These are phyloP conservation scores for Cudoniella acicularis DNA, from an alignment of 495 filamentous ascomycete genomes.

Conservation along the genomic window DNA sequence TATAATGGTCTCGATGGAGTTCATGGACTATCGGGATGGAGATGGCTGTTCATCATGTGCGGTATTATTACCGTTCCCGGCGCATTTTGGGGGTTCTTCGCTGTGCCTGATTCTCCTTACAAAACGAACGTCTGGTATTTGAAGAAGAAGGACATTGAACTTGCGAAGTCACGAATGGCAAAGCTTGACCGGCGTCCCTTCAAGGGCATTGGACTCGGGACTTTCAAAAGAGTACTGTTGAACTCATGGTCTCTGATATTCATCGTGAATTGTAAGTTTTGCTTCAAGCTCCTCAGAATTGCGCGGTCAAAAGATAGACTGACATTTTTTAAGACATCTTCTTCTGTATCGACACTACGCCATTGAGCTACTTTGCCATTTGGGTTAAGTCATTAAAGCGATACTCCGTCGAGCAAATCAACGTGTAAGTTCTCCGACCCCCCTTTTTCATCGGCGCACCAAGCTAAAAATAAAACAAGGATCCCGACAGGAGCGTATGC, in stretches of 20 bases:
- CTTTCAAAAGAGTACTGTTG: not conserved
- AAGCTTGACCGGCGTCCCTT: not conserved
- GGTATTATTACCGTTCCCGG: constrained; percentile 47
- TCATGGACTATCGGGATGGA: constrained; percentile 46
- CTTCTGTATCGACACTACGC: too few relatives aligned
- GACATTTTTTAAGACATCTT: too few relatives aligned
- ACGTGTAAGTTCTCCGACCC: too few relatives aligned
- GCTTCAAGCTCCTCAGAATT: not conserved
- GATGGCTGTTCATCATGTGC: constrained; percentile 40
- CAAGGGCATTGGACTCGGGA: not conserved
- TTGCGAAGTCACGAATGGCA: not conserved
- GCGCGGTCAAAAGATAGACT: not conserved
- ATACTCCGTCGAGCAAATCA: too few relatives aligned
- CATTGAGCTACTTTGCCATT: too few relatives aligned
- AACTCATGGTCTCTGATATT: too few relatives aligned
- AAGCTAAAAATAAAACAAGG: too few relatives aligned
- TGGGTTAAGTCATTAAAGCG: too few relatives aligned
- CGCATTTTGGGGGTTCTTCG: constrained; percentile 37
- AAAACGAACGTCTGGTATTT: constrained; percentile 23
- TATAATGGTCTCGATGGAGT: constrained; percentile 40
- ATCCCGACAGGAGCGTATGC: too few relatives aligned
- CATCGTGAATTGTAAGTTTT: not conserved
- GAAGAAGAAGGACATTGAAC: not conserved
- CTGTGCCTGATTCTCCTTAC: constrained; percentile 48
- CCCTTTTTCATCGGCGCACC: too few relatives aligned